Conservation (phyloP, 2,329 filamentous ascomycete species). For the Onygena corvina region DNA sequence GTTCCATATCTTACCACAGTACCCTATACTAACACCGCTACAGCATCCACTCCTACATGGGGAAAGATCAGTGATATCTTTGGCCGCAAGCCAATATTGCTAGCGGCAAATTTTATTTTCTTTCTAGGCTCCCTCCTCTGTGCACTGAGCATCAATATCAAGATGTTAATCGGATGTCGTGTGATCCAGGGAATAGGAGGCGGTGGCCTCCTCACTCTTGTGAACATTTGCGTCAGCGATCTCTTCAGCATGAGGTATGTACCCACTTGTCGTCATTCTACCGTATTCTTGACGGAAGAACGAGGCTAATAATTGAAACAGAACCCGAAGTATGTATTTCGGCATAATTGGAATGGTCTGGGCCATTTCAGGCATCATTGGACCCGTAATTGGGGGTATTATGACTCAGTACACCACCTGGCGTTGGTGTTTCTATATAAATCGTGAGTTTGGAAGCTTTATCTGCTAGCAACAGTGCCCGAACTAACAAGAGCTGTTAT, state of each 20-base stretch:
- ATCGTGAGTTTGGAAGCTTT: conserved; percentile 32
- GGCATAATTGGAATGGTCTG: conserved; percentile 35
- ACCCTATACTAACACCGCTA: conserved; percentile 3
- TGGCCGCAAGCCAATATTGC: conserved; percentile 51
- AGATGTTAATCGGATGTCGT: conserved; percentile 51
- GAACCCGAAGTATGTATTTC: conserved; percentile 43
- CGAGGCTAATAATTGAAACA: conserved; percentile 48
- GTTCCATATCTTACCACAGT: conserved; percentile 10
- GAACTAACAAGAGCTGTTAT: no score
- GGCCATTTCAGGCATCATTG: conserved; percentile 31
- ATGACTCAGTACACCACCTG: conserved; percentile 44
- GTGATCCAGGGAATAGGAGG: conserved; percentile 53
- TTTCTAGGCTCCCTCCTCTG: conserved; percentile 51
- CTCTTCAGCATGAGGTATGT: conserved; percentile 46
- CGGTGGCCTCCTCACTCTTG: conserved; percentile 51
- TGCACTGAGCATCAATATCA: conserved; percentile 45
- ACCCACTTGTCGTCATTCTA: neutral
- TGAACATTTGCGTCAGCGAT: conserved; percentile 53
- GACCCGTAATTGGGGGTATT: conserved; percentile 22
- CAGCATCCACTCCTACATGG: conserved; percentile 40
- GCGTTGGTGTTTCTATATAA: conserved; percentile 52
- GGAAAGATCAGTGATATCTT: conserved; percentile 56
- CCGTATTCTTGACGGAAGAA: conserved; percentile 17
- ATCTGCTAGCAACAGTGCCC: no score
- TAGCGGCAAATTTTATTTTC: conserved; percentile 50